Percentiles rank a stretch among this genome's conserved stretches.
Conservation (phyloP, 192 early-diverging fungal genomes). For the Rhizophagus clarus region DNA sequence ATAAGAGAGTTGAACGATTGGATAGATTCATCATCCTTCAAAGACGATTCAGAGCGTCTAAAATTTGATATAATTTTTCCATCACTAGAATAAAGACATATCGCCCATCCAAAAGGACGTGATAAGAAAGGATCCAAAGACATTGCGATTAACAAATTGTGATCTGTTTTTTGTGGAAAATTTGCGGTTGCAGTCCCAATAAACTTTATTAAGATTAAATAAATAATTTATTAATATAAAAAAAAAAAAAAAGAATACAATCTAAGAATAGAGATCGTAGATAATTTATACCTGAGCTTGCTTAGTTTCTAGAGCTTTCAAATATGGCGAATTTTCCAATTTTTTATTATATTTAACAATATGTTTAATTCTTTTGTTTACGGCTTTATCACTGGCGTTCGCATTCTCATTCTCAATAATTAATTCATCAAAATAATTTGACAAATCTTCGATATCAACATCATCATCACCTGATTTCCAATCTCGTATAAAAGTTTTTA, state of each 20-base stretch:
- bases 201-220: neutral
- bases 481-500: conserved; percentile 21
- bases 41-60: neutral
- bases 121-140: conserved; percentile 23
- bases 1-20: conserved; percentile 2
- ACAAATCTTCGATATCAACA: conserved; percentile 17
- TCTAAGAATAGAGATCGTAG: too few relatives aligned
- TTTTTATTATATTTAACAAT: conserved; percentile 22
- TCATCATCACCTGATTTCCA: neutral
- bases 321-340: conserved; percentile 2
- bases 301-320: neutral
- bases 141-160: conserved; percentile 31
- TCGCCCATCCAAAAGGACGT: conserved; percentile 23
- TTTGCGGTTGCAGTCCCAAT: neutral
- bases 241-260: neutral
- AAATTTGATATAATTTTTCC: neutral
- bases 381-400: neutral
- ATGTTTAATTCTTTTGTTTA: neutral
- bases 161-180: conserved; percentile 17
- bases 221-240: neutral
- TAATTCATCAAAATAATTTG: conserved; percentile 8
- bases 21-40: conserved; percentile 14
- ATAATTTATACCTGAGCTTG: conserved; percentile 12
- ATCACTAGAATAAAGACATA: conserved; percentile 17
- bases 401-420: neutral